Base-by-base conservation (phyloP, 345 rosid genomes). In the Turnera subulata region DNA sequence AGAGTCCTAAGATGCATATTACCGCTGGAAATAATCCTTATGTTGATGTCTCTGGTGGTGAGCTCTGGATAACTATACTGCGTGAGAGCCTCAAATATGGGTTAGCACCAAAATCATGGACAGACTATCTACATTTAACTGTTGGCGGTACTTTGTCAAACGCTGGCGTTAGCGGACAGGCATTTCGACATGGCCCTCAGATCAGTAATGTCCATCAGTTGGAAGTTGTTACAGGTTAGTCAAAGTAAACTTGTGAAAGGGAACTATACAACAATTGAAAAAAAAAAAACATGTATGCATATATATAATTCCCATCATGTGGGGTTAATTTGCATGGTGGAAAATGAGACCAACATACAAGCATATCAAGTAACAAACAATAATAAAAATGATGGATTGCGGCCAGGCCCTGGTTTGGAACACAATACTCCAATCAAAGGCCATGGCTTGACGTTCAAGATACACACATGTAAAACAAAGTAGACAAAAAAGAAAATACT, bases 101-200 rank as follows among this genome's bases (percentile, higher is more conserved):
- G 10, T 39, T 70, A 42, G 62, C 74, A 42, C 74, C 74, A 32
- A 59, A 58, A 40, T 70, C 74, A 17, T 70, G 74, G 74, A 70
- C 74, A 39, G 74, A 70, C 60, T 70, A 70, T 61, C 40, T 70
- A 23, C 61, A 70, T 50, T 38, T 70, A 48, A 64, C 69, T 22
- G 65, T 70, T 17, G 74, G 74, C 10, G 74, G 74, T 20, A 70
- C 74, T 23, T 49, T 70, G 69, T 70, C 74, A 46, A 70, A 70
- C 54, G 74, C 65, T 18, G 74, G 74, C 52, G 25, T 70, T 48
- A 70, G 74, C 10, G 74, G 74, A 25, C 74, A 70, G 65, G 64
- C 74, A 23, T 70, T 70, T 54, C 69, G 49, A 18, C 65, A 70
- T 53, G 74, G 74, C 29, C 74, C 74, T 32, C 74, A 70, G 39